Evolutionary conservation across 164 flowering plant species (phyloP).

Genomic region (Umbellularia californica): DNA sequence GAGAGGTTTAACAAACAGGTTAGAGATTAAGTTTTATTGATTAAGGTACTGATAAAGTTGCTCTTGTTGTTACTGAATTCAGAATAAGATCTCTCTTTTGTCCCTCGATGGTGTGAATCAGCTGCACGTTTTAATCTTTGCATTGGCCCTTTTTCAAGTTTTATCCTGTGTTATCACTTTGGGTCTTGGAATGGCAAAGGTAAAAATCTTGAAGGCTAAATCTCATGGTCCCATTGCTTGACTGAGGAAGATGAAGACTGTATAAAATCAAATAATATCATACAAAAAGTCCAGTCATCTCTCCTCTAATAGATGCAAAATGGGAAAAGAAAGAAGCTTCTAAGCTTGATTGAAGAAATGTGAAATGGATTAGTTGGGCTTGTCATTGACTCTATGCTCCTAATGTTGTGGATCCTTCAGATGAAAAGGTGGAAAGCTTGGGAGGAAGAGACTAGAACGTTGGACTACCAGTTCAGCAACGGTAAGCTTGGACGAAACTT

Average conservation of each 20-base stretch:
- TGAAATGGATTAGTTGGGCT: not conserved
- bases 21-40: too few relatives aligned
- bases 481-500: slow-evolving; percentile 29
- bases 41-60: not conserved
- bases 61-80: slow-evolving; percentile 8
- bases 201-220: slow-evolving; percentile 8
- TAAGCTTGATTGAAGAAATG: not conserved
- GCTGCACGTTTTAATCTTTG: slow-evolving; percentile 47
- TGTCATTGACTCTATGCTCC: not conserved
- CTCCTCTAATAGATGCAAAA: not conserved
- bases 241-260: not conserved
- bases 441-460: slow-evolving; percentile 61
- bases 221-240: not conserved
- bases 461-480: slow-evolving; percentile 47
- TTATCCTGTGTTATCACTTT: slow-evolving; percentile 43
- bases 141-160: slow-evolving; percentile 41
- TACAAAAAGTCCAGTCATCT: not conserved
- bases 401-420: slow-evolving; percentile 23
- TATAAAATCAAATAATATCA: not conserved
- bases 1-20: not conserved
- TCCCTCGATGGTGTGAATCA: slow-evolving; percentile 38
- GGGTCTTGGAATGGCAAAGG: slow-evolving; percentile 57
- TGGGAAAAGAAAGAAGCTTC: not conserved
- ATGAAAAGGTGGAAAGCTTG: slow-evolving; percentile 57
- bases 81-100: slow-evolving; percentile 52